Conservation (phyloP, 352 stramenopile genomes). For the Pythium dissotocum region DNA sequence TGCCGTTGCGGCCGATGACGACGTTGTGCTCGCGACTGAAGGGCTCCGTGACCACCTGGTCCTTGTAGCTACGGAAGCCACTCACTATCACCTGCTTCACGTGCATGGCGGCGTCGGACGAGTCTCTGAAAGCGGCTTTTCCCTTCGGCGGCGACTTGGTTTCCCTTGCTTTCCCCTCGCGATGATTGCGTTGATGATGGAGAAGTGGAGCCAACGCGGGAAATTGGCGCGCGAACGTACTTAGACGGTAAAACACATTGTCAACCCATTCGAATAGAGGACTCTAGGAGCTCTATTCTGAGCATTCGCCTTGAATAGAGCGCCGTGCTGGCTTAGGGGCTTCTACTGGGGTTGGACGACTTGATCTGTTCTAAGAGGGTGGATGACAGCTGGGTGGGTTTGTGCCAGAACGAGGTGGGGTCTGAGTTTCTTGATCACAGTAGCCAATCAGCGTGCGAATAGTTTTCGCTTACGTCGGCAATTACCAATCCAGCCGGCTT, state of each 20-base stretch:
- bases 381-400: background rate
- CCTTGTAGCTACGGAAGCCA: slow-evolving; percentile 95
- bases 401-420: slow-evolving; percentile 20
- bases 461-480: slow-evolving; percentile 29
- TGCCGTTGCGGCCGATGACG: slow-evolving; percentile 98
- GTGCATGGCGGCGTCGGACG: slow-evolving; percentile 78
- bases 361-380: background rate
- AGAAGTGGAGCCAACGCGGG: background rate
- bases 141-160: background rate
- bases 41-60: slow-evolving; percentile 85
- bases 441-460: slow-evolving; percentile 31
- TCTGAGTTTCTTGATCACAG: background rate
- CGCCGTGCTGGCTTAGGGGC: slow-evolving; percentile 5
- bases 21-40: slow-evolving; percentile 96
- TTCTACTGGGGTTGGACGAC: slow-evolving; percentile 1
- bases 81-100: slow-evolving; percentile 96
- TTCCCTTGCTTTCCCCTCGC: slow-evolving; percentile 9
- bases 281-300: background rate
- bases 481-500: slow-evolving; percentile 23
- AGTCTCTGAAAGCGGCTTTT: background rate
- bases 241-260: background rate
- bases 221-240: slow-evolving; percentile 2
- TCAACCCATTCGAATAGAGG: slow-evolving; percentile 2
- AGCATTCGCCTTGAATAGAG: background rate
- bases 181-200: background rate